Base-by-base conservation (phyloP, 2,329 filamentous ascomycete genomes). In the Aureobasidium sp. region DNA sequence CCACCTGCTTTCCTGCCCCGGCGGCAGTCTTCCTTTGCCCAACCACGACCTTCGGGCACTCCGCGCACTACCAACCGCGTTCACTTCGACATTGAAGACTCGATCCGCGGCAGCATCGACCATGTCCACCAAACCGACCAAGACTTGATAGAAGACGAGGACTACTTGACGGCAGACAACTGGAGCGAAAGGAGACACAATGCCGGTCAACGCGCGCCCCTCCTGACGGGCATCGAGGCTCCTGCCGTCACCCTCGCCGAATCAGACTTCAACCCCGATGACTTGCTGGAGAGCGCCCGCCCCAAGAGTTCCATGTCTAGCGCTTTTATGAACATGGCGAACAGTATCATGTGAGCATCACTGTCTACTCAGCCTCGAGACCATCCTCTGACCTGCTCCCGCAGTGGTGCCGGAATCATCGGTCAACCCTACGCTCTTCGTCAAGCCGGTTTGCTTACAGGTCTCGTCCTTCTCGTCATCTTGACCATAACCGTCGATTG, bases 241-340 rank as follows among this genome's bases (percentile, higher is more conserved):
- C 91, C 92, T 0, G 88, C 87, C 63, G 81, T 88, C 49, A 85
- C 89, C 11, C 75, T 95, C 50, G 89, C 79, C 76, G 86, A 74
- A 66, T 77, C 78, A 27, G 79, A 83, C 60, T 79, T 83, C 66
- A 76, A 79, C 60, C 78, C 81, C 0, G 81, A 84, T 66, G 81
- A 85, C 55, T 74, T 83, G 62, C 70, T 86, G 60, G 82, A 85
- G 66, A 79, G 74, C 64, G 80, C 82, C 21, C 81, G 92, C 60
- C 91, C 93, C 49, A 93, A 93, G 75, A 95, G 90, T 61, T 88
- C 88, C 5, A 81, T 97, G 75, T 81, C 83, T 64, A 90, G 88
- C 71, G 93, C 94, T 3, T 97, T 99, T 67, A 96, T 97, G 91
- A 99, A 99, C 76, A 99, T 99, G 94, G 93, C 94, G 64, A 99